These are phyloP conservation scores for Fraxinus dipetala DNA, from an alignment of 305 asterid genomes.

Conservation along the genomic window DNA sequence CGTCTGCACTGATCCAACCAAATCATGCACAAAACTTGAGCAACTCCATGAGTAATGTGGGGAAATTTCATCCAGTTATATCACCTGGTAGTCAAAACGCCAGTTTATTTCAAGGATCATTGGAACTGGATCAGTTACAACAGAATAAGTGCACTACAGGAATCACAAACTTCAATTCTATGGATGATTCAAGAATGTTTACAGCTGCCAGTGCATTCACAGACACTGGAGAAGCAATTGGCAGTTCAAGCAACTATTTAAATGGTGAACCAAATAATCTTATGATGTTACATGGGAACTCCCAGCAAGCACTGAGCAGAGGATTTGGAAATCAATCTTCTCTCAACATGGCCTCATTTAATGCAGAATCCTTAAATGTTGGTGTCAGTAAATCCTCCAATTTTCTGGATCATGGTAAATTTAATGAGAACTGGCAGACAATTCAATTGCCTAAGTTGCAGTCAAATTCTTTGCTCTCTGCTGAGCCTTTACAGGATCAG, in stretches of 20 bases:
- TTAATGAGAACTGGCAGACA: conserved; percentile 44
- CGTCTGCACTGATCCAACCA: conserved; percentile 48
- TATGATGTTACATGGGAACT: conserved; percentile 32
- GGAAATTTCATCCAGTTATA: conserved; percentile 32
- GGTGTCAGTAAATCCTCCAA: conserved; percentile 43
- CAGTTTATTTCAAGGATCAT: conserved; percentile 37
- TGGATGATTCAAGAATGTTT: conserved; percentile 43
- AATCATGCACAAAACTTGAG: conserved; percentile 43
- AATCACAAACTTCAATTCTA: conserved; percentile 29
- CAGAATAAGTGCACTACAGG: conserved; percentile 25
- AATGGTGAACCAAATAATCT: conserved; percentile 27
- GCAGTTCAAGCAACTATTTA: conserved; percentile 35
- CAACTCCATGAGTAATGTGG: conserved; percentile 20
- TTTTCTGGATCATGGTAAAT: conserved; percentile 49
- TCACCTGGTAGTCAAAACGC: conserved; percentile 31
- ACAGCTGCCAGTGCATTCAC: conserved; percentile 31
- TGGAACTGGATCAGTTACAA: conserved; percentile 42
- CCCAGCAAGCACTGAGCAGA: conserved; percentile 27
- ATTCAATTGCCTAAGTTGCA: conserved; percentile 40
- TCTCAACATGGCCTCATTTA: conserved; percentile 40
- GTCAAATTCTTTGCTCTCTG: conserved; percentile 37
- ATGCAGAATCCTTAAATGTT: conserved; percentile 37
- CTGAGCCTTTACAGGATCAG: conserved; percentile 42
- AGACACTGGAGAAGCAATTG: conserved; percentile 24
- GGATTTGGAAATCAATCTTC: conserved; percentile 45